Base-by-base conservation (phyloP, 2,329 filamentous ascomycete genomes). In the Cordyceps cateniannulata region DNA sequence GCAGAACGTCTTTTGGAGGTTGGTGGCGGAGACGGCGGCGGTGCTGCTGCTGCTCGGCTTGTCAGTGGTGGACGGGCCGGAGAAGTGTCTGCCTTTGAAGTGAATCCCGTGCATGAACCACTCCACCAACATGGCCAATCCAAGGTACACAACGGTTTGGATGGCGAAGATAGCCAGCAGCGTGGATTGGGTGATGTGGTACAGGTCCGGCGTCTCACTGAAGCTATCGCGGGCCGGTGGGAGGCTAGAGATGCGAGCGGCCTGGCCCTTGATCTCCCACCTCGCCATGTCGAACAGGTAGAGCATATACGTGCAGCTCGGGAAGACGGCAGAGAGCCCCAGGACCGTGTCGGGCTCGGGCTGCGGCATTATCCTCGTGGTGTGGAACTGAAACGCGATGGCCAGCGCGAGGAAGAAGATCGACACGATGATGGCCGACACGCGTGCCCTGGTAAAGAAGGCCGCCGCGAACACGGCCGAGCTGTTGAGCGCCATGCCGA, bases 401-500 rank as follows among this genome's bases (percentile, higher is more conserved):
- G 69, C 69, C 3, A 74, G 62, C 3, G 72, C 52, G 12, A 72
- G 59, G 40, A 71, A 69, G 38, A 68, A 64, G 1, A 67, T 63
- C 7, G 68, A 63, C n/a, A 73, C 68, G 53, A 69, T 69, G 48
- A 74, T 66, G 58, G 71, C 67, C 1, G 70, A 70, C 12, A 71
- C 65, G 8, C 67, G 67, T 3, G 71, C 66, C 57, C 67, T 69
- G 32, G 64, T 67, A 66, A 77, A 76, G 63, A 75, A 76, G n/a
- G 73, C 64, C 0, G 74, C 70, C 1, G 69, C 72, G 3, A 87
- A 88, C 12, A 89, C 80, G n/a, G 80, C 84, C 47, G 84, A 84
- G 20, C 90, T 77, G 4, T 87, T 88, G n/a, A 87, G 82, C 71
- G 71, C 66, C 71, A 76, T 60, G 68, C 82, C 62, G 69, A 80